Evolutionary conservation across 352 stramenopile genomes (phyloP), one percentile per base, ranked within the genome.

Genomic region (Globisporangium spinosum): DNA sequence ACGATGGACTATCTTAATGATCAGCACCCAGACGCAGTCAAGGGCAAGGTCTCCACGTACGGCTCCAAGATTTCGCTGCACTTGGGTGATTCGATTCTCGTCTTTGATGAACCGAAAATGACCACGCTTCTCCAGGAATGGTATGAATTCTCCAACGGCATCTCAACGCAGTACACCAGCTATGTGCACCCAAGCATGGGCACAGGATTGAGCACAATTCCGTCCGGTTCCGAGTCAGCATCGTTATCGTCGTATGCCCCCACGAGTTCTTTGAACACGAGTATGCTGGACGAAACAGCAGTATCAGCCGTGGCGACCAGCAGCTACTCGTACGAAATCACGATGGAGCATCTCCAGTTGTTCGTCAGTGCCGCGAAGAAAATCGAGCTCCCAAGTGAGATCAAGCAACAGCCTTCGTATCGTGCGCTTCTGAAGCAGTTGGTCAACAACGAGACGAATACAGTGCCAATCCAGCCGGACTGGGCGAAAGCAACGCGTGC

Each of bases 241-340:
- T 71, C 69, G 9, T 23, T 58, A 20, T 60, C 67, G 61, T 73
- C 58, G 15, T 55, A 45, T 47, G 53, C 65, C 0, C 38, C 55
- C 0, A 58, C 64, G 56, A 73, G 68, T 47, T 72, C 68, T 17
- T 25, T 69, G 49, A 65, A 65, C 47, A 65, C 40, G 29, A 71
- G 65, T 25, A 25, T 79, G 7, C 53, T 69, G 2, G 77, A 82
- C 29, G 27, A 54, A 1, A 61, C 43, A 10, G 43, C 22, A 15
- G 13, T 38, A 49, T 27, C 67, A 32, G 38, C 57, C 5, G 12
- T 54, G 23, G 58, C 64, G 56, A 65, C 64, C 45, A 77, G 64
- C 23, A 93, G 82, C 72, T 93, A 86, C 67, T 81, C 80, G 47
- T 93, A 94, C 40, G 82, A 94, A 59, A 73, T 94, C 61, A 90